Evolutionary conservation across 2,329 filamentous ascomycete species (phyloP), one percentile per base, ranked within the genome.

Genomic region (Diplocarpon rosae): DNA sequence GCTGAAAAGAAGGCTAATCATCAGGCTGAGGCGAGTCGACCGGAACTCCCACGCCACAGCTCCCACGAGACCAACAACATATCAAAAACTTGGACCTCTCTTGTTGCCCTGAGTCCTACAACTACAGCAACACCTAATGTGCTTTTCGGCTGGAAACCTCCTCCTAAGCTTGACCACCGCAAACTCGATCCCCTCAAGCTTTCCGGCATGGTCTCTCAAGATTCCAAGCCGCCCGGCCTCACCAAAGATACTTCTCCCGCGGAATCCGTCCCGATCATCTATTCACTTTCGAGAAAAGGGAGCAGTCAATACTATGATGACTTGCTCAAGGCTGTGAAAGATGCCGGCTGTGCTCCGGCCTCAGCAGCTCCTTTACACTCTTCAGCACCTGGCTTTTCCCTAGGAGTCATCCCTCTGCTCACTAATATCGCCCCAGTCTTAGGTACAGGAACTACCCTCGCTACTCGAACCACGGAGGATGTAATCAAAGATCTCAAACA

Each of bases 401-500:
- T 5, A 14, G 16, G 4, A 10, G 13, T 10, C 13, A 4, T 14
- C 34, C 13, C 11, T 5, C 20, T 3, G 13, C 8, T 39, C 24
- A 12, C 27, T 14, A 30, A 14, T 12, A 10, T 14, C 11, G 30
- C 30, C 11, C n/a, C 28, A 37, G 20, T 16, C 10, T 41, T 14
- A 30, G 5, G 3, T 17, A 3, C 33, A 31, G 11, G 17, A 17
- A 52, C 55, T 9, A 47, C 52, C 9, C 47, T 61, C 14, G 40
- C 53, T 7, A 45, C 53, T 24, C 51, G 58, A 38, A 56, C 52
- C 3, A 55, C 52, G 4, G 52, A 54, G 11, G 54, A 55, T 41
- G 56, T 62, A 1, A 59, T 60, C 38, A 56, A 56, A 7, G 58
- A 62, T 20, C 48, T 62, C 3, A 51, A 52, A 28, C 31, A 35